phyloP scores from a whole-genome alignment of 2,329 filamentous ascomycete species.

The Biscogniauxia mediterranea region DNA sequence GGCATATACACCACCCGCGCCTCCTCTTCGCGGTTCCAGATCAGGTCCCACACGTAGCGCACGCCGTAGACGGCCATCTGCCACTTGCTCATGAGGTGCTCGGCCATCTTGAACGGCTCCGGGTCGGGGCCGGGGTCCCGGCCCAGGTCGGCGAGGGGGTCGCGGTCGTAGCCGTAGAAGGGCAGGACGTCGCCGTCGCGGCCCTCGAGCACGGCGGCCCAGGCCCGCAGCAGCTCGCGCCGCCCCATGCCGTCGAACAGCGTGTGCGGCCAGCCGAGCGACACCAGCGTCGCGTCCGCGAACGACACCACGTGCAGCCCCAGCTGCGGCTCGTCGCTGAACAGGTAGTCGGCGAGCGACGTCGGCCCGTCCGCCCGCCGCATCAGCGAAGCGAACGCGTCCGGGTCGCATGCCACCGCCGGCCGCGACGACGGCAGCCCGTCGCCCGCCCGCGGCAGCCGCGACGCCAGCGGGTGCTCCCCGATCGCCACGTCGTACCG shows the following conservation, averaged over 20 bases:
- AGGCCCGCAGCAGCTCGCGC: conserved; percentile 41
- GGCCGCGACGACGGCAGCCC: conserved; percentile 27
- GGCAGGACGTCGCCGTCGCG: conserved; percentile 39
- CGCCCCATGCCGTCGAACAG: conserved; percentile 46
- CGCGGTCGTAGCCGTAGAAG: conserved; percentile 34
- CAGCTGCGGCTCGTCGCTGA: conserved; percentile 43
- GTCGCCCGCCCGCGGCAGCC: conserved; percentile 32
- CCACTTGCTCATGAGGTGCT: not conserved
- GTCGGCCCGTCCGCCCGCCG: conserved; percentile 24
- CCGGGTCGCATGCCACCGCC: conserved; percentile 28
- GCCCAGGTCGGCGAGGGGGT: conserved; percentile 30
- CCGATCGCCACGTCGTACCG: conserved; percentile 35
- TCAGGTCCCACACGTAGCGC: conserved; percentile 9
- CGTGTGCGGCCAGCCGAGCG: conserved; percentile 45
- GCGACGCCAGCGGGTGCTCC: conserved; percentile 40
- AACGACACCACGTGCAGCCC: conserved; percentile 49
- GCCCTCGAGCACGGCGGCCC: conserved; percentile 45
- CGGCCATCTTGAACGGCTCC: not conserved
- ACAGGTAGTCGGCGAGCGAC: conserved; percentile 39
- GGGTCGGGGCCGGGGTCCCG: not conserved
- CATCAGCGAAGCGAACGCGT: conserved; percentile 25
- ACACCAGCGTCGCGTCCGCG: conserved; percentile 38
- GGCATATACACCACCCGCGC: conserved; percentile 39
- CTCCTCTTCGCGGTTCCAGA: conserved; percentile 31
- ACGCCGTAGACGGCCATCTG: not conserved